phyloP scores from a whole-genome alignment of 257 asterid genomes.

The Rauvolfia tetraphylla region DNA sequence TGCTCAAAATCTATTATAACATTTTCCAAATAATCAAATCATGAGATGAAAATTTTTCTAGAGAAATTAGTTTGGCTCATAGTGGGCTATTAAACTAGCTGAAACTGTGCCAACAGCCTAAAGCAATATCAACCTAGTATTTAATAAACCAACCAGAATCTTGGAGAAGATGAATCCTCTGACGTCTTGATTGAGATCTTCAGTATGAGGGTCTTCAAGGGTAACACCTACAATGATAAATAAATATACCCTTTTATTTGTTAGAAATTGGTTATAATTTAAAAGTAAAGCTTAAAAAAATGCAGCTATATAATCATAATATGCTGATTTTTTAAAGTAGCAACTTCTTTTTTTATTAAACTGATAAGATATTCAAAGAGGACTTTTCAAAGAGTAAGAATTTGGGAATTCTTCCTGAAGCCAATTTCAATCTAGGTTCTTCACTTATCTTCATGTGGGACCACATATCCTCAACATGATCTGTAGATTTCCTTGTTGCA shows the following conservation, averaged over 20 bases:
- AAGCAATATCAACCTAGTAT: neutral
- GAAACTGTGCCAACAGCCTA: neutral
- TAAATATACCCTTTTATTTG: neutral
- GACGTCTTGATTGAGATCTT: conserved; percentile 97
- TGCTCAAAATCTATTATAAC: neutral
- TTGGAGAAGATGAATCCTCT: conserved; percentile 93
- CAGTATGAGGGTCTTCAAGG: conserved; percentile 97
- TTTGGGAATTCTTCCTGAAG: neutral
- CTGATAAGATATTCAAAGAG: neutral
- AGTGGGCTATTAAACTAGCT: neutral
- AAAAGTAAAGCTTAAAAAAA: neutral
- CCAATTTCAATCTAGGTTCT: neutral
- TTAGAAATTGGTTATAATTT: neutral
- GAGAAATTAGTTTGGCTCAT: neutral
- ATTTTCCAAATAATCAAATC: neutral
- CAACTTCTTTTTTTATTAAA: neutral
- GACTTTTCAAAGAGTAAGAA: neutral
- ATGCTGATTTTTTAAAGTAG: neutral
- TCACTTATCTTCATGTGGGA: neutral
- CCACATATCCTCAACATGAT: neutral
- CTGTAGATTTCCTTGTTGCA: neutral
- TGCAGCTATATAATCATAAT: neutral
- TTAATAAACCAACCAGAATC: conserved; percentile 65
- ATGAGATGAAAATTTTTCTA: neutral
- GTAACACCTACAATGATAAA: conserved; percentile 67